Base-by-base conservation (phyloP, 1,284 basidiomycete species). In the Malassezia caprae region DNA sequence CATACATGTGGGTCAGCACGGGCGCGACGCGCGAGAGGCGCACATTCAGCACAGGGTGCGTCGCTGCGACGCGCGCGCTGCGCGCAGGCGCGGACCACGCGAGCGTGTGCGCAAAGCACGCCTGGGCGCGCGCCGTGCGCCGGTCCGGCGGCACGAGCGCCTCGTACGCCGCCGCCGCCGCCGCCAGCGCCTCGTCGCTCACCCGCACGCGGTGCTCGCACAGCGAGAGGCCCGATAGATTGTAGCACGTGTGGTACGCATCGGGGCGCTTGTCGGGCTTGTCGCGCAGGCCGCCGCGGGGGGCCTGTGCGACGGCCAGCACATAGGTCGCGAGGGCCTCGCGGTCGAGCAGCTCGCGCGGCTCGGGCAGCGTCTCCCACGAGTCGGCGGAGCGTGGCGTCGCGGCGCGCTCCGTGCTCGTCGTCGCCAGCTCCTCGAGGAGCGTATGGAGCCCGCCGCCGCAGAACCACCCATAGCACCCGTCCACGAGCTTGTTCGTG, bases 401-500 rank as follows among this genome's bases (percentile, higher is more conserved):
- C 1, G 23, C 35, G 28, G 34, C 35, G 17, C 32, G 11, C 8
- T 24, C 28, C 11, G 21, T 23, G n/a, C 3, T 3, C 32, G n/a
- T 26, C 4, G 6, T 11, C 3, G 26, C 15, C 11, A 86, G 64
- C 19, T 77, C 83, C 51, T 87, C 85, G 0, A 94, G 77, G 10
- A 96, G 77, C 0, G 82, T 80, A 71, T 94, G 87, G n/a, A 86
- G 81, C 0, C 91, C 91, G 2, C 88, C 93, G 26, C 91, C 88
- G 87, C 90, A 64, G 57, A 74, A 98, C 94, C 94, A 98, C 28
- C 87, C 85, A 76, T 98, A 99, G 76, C 94, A 99, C 2, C 93
- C 94, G 69, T 99, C 94, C 0, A 99, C 93, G 12, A 99, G 82
- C 76, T 99, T 99, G 76, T 98, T 99, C 56, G 88, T 89, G 40